Percentiles rank a stretch among this genome's conserved stretches.
phyloP scores from a whole-genome alignment of 768 basidiomycete genomes.

The Lentinula boryana region DNA sequence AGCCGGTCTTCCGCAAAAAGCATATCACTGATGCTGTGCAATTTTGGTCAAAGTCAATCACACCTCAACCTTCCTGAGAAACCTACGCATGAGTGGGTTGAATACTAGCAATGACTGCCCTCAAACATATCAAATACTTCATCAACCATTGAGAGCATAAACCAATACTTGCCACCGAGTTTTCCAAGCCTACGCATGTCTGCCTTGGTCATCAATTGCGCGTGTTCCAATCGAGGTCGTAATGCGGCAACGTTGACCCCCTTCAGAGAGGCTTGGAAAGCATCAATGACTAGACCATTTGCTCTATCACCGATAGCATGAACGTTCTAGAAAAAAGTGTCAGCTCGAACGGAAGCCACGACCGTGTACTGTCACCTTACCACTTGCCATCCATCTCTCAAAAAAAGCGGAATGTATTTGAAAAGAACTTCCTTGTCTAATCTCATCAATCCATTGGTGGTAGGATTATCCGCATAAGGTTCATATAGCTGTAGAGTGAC shows the following conservation, averaged over 20 bases:
- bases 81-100: constrained; percentile 87
- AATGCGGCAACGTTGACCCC: constrained; percentile 56
- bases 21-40: constrained; percentile 75
- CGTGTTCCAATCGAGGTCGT: constrained; percentile 84
- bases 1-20: constrained; percentile 82
- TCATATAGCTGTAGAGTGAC: constrained; percentile 53
- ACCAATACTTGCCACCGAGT: constrained; percentile 58
- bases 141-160: neutral
- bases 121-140: neutral
- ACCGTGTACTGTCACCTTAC: constrained; percentile 34
- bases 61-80: neutral
- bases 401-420: constrained; percentile 59
- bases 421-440: constrained; percentile 55
- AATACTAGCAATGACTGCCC: constrained; percentile 78
- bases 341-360: neutral
- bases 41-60: neutral
- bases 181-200: constrained; percentile 75
- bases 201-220: constrained; percentile 72
- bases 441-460: constrained; percentile 74
- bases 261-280: constrained; percentile 66
- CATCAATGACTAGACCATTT: constrained; percentile 77
- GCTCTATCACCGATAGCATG: constrained; percentile 87
- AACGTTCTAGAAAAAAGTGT: constrained; percentile 53
- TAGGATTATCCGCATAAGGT: constrained; percentile 76
- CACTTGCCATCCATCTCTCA: constrained; percentile 86